Base-by-base conservation (phyloP, 2,329 filamentous ascomycete genomes). In the Cytospora paraplurivora region DNA sequence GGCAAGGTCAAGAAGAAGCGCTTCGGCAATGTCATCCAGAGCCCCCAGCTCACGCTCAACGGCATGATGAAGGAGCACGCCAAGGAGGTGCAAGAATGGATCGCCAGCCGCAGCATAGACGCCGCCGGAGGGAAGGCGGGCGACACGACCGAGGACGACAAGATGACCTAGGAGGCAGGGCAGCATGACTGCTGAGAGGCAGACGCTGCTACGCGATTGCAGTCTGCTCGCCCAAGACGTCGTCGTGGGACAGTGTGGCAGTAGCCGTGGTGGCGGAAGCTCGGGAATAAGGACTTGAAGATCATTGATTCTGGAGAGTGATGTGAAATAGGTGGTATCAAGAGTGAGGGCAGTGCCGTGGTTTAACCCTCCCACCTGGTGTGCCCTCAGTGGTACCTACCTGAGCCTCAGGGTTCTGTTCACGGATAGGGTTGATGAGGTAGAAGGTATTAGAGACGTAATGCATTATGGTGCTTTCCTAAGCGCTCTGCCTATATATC, bases 1-100 rank as follows among this genome's bases (percentile, higher is more conserved):
- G 80, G 82, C 66, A 87, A 86, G 70, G 83, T 88, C 0, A 75
- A 79, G 55, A 88, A 87, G 76, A 79, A 81, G 41, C 80, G 86
- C 0, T 89, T 88, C 67, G 86, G 86, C 2, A 79, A 78, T 1
- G 86, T 88, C 1, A 75, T 82, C 33, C 79, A 78, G 66, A 86
- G 85, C 68, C 71, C 78, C 1, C 75, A 78, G 64, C 74, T 72
- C 11, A 81, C 81, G 0, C 75, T 88, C 12, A 80, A 78, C 52
- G 78, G 76, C 66, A 87, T 87, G 85, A 85, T 87, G 81, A 76
- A 77, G 52, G 74, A 74, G 58, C 85, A 88, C 69, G 78, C 80
- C 2, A 69, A 71, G 3, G 83, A 88, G 44, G 80, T 81, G 1
- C 77, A 79, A 53, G 70, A 76, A 33, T 88, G 83, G 79, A 82